Evolutionary conservation across 306 rosid genomes (phyloP).

Genomic region (Glycine tomentella): DNA sequence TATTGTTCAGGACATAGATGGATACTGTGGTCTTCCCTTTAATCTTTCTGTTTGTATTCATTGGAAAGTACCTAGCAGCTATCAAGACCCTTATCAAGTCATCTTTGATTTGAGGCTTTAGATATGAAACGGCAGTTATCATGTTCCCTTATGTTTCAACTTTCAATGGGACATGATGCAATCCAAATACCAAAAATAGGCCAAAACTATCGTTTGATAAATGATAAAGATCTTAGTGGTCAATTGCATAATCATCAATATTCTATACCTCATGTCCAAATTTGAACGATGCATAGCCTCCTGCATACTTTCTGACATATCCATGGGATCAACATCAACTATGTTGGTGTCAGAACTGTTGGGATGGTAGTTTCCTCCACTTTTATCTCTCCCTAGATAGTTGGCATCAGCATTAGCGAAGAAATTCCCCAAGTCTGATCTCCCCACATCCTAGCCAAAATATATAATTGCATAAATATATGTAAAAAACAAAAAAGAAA

Average conservation of each 20-base stretch:
- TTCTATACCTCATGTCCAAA: conserved; percentile 91
- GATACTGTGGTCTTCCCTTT: conserved; percentile 19
- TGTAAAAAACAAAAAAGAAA: neutral
- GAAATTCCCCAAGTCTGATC: conserved; percentile 83
- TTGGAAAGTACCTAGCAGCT: conserved; percentile 11
- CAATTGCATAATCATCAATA: conserved; percentile 57
- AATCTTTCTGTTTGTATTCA: conserved; percentile 17
- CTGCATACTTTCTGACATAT: conserved; percentile 97
- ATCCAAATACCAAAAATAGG: conserved; percentile 19
- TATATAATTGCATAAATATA: conserved; percentile 40
- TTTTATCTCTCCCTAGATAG: conserved; percentile 67
- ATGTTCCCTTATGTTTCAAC: conserved; percentile 27
- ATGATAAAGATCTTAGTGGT: conserved; percentile 27
- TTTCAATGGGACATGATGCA: conserved; percentile 19
- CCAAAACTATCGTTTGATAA: conserved; percentile 16
- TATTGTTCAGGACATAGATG: conserved; percentile 17
- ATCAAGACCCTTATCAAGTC: no score
- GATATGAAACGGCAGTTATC: conserved; percentile 13
- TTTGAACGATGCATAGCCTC: conserved; percentile 99
- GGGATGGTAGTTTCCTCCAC: conserved; percentile 61
- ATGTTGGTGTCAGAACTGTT: conserved; percentile 51
- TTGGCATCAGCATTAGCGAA: conserved; percentile 89
- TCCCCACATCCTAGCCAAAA: conserved; percentile 75
- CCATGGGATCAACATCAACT: conserved; percentile 88
- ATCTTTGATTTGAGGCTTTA: conserved; percentile 9